Conservation (phyloP, 129 eudicot species). For the Mikania micrantha region DNA sequence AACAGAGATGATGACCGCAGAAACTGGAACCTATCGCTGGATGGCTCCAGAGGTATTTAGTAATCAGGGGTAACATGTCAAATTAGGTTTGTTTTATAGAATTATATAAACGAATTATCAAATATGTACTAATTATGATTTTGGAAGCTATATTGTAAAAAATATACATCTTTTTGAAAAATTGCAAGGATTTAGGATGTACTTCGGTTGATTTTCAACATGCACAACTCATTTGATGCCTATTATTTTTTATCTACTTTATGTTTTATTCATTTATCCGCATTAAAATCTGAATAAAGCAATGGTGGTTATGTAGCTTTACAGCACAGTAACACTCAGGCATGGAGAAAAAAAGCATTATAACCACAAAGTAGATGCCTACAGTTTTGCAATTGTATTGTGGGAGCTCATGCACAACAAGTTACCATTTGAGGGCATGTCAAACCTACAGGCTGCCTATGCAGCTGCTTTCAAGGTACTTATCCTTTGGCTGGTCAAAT, state of each 20-base stretch:
- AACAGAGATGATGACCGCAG: too few relatives aligned
- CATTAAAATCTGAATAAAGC: not conserved
- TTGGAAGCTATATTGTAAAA: not conserved
- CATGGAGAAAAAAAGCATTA: too few relatives aligned
- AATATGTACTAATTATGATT: not conserved
- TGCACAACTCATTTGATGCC: not conserved
- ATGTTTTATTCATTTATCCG: not conserved
- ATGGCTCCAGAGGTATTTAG: not conserved
- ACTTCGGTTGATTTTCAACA: not conserved
- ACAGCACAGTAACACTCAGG: too few relatives aligned
- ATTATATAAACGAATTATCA: not conserved
- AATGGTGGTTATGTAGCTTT: not conserved
- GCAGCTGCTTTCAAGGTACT: constrained; percentile 92
- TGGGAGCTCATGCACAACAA: too few relatives aligned
- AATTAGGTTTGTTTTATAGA: not conserved
- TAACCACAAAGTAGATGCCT: too few relatives aligned
- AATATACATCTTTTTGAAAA: not conserved
- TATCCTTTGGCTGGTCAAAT: not conserved
- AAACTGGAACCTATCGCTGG: too few relatives aligned
- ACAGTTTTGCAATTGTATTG: too few relatives aligned
- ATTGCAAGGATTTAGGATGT: not conserved
- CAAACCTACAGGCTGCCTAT: constrained; percentile 67
- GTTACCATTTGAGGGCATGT: constrained; percentile 28
- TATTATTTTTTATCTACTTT: not conserved
- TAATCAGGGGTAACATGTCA: not conserved